These are phyloP conservation scores for Paecilomyces niveus DNA, from an alignment of 2,329 filamentous ascomycete species.

Conservation along the genomic window DNA sequence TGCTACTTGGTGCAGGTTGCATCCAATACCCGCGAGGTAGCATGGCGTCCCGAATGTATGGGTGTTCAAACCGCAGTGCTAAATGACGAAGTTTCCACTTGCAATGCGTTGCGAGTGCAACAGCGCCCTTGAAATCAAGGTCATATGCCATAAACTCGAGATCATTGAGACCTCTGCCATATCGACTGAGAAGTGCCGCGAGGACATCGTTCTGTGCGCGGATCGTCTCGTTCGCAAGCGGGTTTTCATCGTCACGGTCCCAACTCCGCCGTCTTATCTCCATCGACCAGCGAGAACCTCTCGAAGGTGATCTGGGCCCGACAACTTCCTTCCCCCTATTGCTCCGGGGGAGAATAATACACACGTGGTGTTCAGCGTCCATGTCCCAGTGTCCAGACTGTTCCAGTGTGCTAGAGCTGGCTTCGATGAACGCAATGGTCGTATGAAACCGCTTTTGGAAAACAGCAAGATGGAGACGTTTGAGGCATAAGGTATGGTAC, in stretches of 20 bases:
- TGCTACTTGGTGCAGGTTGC: constrained; percentile 16
- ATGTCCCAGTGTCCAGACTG: constrained; percentile 3
- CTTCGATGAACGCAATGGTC: constrained; percentile 22
- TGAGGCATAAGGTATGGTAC: constrained; percentile 21
- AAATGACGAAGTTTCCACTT: constrained; percentile 20
- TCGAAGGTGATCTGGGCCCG: not conserved
- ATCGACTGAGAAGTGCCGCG: constrained; percentile 14
- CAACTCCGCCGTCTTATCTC: not conserved
- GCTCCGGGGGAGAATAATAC: constrained; percentile 10
- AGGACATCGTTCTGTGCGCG: constrained; percentile 19
- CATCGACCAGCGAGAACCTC: not conserved
- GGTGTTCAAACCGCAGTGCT: constrained; percentile 28
- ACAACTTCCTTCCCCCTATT: not conserved
- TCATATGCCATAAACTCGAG: constrained; percentile 25
- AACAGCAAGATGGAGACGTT: constrained; percentile 22
- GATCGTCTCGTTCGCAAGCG: constrained; percentile 13
- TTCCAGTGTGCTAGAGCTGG: constrained; percentile 5
- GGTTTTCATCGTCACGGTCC: not conserved
- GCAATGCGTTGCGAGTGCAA: constrained; percentile 15
- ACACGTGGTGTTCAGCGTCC: constrained; percentile 4
- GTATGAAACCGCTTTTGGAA: constrained; percentile 27
- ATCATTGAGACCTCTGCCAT: constrained; percentile 19
- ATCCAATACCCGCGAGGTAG: constrained; percentile 23
- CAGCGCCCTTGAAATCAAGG: constrained; percentile 21
- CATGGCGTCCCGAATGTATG: constrained; percentile 23